phyloP scores from a whole-genome alignment of 2,329 filamentous ascomycete genomes.

The Basipetospora chlamydospora region DNA sequence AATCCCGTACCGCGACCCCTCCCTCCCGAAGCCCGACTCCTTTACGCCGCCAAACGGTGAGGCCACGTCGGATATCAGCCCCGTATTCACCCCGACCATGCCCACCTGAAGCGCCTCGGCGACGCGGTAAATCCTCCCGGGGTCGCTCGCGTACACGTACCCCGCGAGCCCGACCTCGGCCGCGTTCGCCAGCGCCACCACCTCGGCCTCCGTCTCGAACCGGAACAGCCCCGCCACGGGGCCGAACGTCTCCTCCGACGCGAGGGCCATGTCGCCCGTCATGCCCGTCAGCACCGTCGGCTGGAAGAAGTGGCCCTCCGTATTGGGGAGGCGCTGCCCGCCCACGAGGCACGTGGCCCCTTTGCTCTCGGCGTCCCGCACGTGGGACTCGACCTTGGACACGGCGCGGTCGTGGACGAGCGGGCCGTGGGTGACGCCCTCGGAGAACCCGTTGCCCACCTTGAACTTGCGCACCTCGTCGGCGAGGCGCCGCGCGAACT shows the following conservation, averaged over 20 bases:
- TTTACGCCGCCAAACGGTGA: conserved; percentile 68
- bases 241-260: conserved; percentile 57
- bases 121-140: conserved; percentile 45
- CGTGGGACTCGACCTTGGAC: conserved; percentile 45
- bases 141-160: conserved; percentile 55
- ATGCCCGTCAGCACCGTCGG: conserved; percentile 55
- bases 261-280: conserved; percentile 50
- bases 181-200: conserved; percentile 49
- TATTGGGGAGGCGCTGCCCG: conserved; percentile 40
- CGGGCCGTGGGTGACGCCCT: conserved; percentile 43
- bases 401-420: conserved; percentile 52
- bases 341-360: conserved; percentile 44
- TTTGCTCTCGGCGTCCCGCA: conserved; percentile 46
- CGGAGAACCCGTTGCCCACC: conserved; percentile 39
- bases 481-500: conserved; percentile 33
- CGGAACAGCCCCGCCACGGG: conserved; percentile 54
- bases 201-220: conserved; percentile 57
- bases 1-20: conserved; percentile 65
- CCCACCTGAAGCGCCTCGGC: conserved; percentile 67
- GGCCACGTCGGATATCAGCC: conserved; percentile 44
- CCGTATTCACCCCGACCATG: conserved; percentile 78
- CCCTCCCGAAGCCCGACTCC: conserved; percentile 66
- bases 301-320: conserved; percentile 54
- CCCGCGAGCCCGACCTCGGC: conserved; percentile 57
- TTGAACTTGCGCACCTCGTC: conserved; percentile 42